These are phyloP conservation scores for Aspergillus versicolor DNA, from an alignment of 2,329 filamentous ascomycete genomes.

Conservation along the genomic window DNA sequence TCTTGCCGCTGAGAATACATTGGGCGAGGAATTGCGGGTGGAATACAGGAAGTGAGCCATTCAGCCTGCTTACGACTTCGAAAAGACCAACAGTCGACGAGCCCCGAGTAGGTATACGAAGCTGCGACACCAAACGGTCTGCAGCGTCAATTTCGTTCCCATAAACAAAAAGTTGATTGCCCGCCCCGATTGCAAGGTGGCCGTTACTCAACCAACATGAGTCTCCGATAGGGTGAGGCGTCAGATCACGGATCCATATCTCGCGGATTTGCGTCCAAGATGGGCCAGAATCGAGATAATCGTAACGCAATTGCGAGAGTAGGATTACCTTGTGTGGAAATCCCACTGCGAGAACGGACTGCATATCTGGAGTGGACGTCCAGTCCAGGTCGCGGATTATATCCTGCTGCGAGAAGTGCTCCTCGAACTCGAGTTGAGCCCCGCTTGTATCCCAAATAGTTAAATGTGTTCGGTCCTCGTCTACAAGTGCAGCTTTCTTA, in stretches of 20 bases:
- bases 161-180: constrained; percentile 86
- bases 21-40: constrained; percentile 90
- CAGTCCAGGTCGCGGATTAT: constrained; percentile 85
- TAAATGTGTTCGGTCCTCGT: constrained; percentile 68
- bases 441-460: constrained; percentile 91
- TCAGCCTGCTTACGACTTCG: constrained; percentile 77
- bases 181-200: constrained; percentile 80
- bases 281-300: constrained; percentile 84
- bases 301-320: constrained; percentile 83
- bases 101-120: constrained; percentile 51
- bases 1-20: constrained; percentile 79
- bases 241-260: constrained; percentile 76
- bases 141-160: constrained; percentile 70
- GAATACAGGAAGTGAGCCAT: constrained; percentile 83
- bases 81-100: constrained; percentile 68
- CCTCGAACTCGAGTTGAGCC: constrained; percentile 76
- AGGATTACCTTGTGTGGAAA: constrained; percentile 83
- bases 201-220: constrained; percentile 88
- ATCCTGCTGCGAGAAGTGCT: constrained; percentile 71
- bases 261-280: constrained; percentile 85
- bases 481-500: constrained; percentile 81
- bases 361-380: constrained; percentile 86
- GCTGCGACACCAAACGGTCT: constrained; percentile 58
- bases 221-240: constrained; percentile 87
- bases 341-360: constrained; percentile 88